A percentile compares a stretch with the other conserved stretches of the same genome.
These are phyloP conservation scores for Cladophialophora immunda DNA, from an alignment of 2,329 filamentous ascomycete genomes.

Conservation along the genomic window DNA sequence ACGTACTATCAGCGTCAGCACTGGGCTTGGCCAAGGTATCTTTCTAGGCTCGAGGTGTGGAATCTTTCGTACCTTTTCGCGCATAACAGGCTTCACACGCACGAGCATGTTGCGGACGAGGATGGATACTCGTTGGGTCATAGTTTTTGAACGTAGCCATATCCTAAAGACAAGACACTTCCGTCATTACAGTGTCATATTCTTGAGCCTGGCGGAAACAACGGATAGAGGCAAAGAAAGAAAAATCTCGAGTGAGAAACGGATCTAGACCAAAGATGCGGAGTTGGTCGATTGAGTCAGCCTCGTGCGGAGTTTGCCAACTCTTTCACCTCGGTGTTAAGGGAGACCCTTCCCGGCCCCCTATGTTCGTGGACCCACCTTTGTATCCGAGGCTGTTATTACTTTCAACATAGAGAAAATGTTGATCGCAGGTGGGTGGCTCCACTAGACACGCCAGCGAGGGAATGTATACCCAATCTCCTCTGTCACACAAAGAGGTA, in stretches of 20 bases:
- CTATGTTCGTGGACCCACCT: not conserved
- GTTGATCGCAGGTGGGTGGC: too few species aligned
- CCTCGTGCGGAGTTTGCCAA: constrained; percentile 4
- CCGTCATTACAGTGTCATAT: not conserved
- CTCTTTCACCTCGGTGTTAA: not conserved
- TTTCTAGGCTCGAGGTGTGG: not conserved
- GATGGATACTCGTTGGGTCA: constrained; percentile 10
- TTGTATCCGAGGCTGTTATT: not conserved
- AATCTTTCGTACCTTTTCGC: constrained; percentile 14
- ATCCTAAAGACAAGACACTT: not conserved
- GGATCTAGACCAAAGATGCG: not conserved
- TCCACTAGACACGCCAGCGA: not conserved
- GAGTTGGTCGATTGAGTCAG: not conserved
- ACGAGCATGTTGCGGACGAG: constrained; percentile 16
- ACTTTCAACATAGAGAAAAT: too few species aligned
- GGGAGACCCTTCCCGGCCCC: too few species aligned
- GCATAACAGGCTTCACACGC: constrained; percentile 27
- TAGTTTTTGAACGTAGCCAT: constrained; percentile 29
- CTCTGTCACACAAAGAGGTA: not conserved
- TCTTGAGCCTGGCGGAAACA: not conserved
- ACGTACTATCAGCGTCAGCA: constrained; percentile 10
- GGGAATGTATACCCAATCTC: not conserved
- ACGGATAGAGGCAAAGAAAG: not conserved
- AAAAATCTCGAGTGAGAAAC: not conserved
- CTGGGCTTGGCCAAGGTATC: not conserved